Percentiles rank a stretch among this genome's conserved stretches.
Conservation (phyloP, 2,329 filamentous ascomycete genomes). For the Colletotrichum tamarilloi region DNA sequence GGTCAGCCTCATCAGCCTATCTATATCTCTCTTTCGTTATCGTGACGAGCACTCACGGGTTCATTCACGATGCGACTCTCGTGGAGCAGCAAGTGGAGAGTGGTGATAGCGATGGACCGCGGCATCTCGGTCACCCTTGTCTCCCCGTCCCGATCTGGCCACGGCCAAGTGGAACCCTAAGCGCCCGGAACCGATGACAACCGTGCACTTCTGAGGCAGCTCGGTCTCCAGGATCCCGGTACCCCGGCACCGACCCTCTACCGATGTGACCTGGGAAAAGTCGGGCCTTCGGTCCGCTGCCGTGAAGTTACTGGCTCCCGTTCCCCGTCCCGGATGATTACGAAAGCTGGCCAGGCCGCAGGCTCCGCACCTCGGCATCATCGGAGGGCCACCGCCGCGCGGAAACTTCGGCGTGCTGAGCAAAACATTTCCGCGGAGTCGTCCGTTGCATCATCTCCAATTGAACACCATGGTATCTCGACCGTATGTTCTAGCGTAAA, state of each 20-base stretch:
- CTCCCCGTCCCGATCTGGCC: background rate
- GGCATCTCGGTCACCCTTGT: background rate
- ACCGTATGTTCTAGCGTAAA: background rate
- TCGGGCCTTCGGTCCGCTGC: slow-evolving; percentile 30
- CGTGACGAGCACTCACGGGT: background rate
- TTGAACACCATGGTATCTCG: background rate
- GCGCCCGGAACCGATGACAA: background rate
- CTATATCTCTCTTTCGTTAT: slow-evolving; percentile 17
- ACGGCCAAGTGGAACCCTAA: background rate
- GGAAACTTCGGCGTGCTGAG: background rate
- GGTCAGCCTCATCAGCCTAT: background rate
- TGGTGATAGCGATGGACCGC: background rate
- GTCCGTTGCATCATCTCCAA: background rate
- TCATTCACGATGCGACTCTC: background rate
- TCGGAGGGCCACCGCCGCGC: background rate
- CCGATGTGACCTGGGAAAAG: slow-evolving; percentile 5
- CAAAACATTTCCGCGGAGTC: background rate
- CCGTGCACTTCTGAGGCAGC: slow-evolving; percentile 1
- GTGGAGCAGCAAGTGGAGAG: background rate
- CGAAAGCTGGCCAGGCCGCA: slow-evolving; percentile 1
- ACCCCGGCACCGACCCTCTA: background rate
- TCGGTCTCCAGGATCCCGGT: background rate
- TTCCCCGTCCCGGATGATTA: slow-evolving; percentile 7
- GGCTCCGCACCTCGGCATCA: slow-evolving; percentile 9
- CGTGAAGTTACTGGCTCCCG: background rate